Evolutionary conservation across 2,329 filamentous ascomycete species (phyloP).

Genomic region (Paecilomyces variotii): DNA sequence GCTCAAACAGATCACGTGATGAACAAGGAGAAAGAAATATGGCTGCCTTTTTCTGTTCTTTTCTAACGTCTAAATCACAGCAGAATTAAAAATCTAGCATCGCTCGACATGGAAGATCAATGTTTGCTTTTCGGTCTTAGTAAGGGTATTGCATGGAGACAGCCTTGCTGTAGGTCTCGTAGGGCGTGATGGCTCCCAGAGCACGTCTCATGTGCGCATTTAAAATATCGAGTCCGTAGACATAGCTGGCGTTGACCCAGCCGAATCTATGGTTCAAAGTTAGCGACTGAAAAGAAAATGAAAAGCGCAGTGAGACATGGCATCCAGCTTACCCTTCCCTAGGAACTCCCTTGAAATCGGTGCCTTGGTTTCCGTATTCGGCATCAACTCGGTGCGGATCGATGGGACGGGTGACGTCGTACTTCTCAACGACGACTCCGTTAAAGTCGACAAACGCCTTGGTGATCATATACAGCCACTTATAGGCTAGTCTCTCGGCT

Average conservation of each 20-base stretch:
- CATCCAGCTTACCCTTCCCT: slow-evolving; percentile 76
- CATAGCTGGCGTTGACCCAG: slow-evolving; percentile 98
- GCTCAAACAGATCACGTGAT: background rate
- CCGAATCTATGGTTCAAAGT: slow-evolving; percentile 60
- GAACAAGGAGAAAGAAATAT: background rate
- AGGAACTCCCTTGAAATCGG: slow-evolving; percentile 90
- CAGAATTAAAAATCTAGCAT: background rate
- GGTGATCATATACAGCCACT: slow-evolving; percentile 97
- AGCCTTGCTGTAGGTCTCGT: slow-evolving; percentile 71
- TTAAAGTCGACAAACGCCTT: slow-evolving; percentile 99
- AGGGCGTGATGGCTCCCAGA: slow-evolving; percentile 78
- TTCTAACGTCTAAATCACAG: background rate
- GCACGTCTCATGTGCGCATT: slow-evolving; percentile 84
- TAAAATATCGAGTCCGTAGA: slow-evolving; percentile 83
- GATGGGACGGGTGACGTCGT: slow-evolving; percentile 83
- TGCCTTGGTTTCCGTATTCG: slow-evolving; percentile 94
- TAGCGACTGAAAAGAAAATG: slow-evolving; percentile 4
- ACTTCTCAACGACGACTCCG: slow-evolving; percentile 96
- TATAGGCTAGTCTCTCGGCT: slow-evolving; percentile 81
- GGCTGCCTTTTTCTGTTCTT: background rate
- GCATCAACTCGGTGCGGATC: slow-evolving; percentile 92
- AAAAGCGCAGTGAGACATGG: background rate
- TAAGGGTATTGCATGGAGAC: slow-evolving; percentile 28
- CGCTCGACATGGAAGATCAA: background rate
- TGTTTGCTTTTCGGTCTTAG: background rate